phyloP scores from a whole-genome alignment of 139 green algal species.

The Desmodesmus armatus region DNA sequence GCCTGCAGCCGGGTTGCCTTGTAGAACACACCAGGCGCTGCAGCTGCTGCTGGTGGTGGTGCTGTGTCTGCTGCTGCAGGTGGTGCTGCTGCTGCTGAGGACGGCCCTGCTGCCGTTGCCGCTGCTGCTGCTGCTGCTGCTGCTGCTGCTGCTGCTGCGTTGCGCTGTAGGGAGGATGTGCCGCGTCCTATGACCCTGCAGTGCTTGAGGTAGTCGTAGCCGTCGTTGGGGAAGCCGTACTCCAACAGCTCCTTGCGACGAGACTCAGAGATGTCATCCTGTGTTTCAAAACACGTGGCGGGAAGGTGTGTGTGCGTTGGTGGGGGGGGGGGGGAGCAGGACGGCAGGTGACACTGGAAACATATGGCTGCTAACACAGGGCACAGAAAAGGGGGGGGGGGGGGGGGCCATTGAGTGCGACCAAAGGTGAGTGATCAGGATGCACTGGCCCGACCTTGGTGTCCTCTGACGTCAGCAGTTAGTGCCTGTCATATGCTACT shows the following conservation, averaged over 20 bases:
- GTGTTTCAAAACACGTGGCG: not conserved
- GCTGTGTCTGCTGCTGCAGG: conserved; percentile 21
- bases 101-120: not conserved
- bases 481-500: no score
- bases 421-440: no score
- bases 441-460: no score
- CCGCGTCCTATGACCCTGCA: conserved; percentile 55
- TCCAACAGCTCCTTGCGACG: conserved; percentile 78
- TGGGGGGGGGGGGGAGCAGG: not conserved
- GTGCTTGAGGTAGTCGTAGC: conserved; percentile 97
- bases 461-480: no score
- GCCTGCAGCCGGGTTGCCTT: conserved; percentile 24
- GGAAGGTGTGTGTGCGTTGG: conserved; percentile 4
- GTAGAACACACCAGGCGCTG: conserved; percentile 23
- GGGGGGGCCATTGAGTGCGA: no score
- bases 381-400: no score
- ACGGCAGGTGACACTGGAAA: no score
- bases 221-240: conserved; percentile 94
- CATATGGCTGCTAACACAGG: no score
- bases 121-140: conserved; percentile 28
- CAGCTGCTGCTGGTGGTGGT: not conserved
- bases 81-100: not conserved
- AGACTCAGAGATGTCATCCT: conserved; percentile 54
- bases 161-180: conserved; percentile 4
- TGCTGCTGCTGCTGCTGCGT: not conserved